phyloP scores from a whole-genome alignment of 1,139 yeast genomes.

The Nakaseomyces glabratus region DNA sequence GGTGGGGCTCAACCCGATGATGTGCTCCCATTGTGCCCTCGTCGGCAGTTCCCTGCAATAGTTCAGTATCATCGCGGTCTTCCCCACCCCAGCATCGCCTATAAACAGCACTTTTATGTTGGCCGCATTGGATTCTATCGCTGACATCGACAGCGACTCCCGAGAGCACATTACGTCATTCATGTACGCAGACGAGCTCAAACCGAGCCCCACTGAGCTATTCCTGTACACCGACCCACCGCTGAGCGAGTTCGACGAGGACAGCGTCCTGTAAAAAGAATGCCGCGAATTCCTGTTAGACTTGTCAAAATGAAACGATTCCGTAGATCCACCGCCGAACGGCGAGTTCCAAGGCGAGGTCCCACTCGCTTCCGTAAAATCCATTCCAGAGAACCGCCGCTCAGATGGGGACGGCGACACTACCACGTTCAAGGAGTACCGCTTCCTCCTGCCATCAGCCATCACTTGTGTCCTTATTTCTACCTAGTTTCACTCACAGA shows the following conservation, averaged over 20 bases:
- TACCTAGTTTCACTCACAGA: no score
- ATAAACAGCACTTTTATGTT: slow-evolving; percentile 33
- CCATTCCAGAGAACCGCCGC: no score
- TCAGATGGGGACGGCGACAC: slow-evolving; percentile 6
- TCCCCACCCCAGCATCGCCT: slow-evolving; percentile 39
- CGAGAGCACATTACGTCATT: slow-evolving; percentile 25
- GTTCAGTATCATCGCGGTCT: slow-evolving; percentile 36
- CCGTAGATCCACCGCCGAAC: neutral
- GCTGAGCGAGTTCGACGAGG: neutral
- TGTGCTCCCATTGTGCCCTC: slow-evolving; percentile 16
- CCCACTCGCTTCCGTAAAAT: no score
- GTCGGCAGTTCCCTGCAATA: slow-evolving; percentile 34
- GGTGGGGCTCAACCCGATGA: slow-evolving; percentile 9
- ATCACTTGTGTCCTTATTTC: slow-evolving; percentile 6
- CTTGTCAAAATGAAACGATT: neutral
- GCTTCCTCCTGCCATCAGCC: slow-evolving; percentile 5
- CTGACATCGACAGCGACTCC: slow-evolving; percentile 5
- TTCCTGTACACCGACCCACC: neutral
- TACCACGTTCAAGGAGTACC: slow-evolving; percentile 8
- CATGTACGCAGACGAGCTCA: slow-evolving; percentile 63
- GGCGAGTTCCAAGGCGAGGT: slow-evolving; percentile 2
- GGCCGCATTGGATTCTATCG: slow-evolving; percentile 13
- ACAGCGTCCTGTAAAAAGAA: slow-evolving; percentile 2
- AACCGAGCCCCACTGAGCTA: slow-evolving; percentile 3
- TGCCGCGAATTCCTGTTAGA: slow-evolving; percentile 4